Conservation (phyloP, 2,329 filamentous ascomycete species). For the Alternaria sp. region DNA sequence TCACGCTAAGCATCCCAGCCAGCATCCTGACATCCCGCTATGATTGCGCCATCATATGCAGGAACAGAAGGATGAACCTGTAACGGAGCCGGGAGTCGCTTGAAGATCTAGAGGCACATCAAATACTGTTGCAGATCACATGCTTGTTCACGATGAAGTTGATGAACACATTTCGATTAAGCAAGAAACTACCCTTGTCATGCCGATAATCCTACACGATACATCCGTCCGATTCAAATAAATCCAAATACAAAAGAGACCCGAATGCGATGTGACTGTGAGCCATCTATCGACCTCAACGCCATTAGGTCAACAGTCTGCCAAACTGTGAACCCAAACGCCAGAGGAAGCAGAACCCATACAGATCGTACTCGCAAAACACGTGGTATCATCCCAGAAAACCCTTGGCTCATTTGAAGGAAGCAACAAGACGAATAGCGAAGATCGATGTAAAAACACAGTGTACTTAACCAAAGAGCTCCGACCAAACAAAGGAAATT, state of each 20-base stretch:
- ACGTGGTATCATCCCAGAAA: slow-evolving; percentile 43
- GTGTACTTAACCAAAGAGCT: slow-evolving; percentile 5
- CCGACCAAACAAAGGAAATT: slow-evolving; percentile 12
- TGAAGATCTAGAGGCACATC: background rate
- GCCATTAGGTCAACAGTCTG: slow-evolving; percentile 17
- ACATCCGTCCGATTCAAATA: background rate
- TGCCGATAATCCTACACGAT: slow-evolving; percentile 28
- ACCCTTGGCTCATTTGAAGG: slow-evolving; percentile 9
- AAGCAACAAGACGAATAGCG: slow-evolving; percentile 17
- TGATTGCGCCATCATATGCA: slow-evolving; percentile 1
- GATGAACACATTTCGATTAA: slow-evolving; percentile 14
- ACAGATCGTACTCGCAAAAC: slow-evolving; percentile 27
- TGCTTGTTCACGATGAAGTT: background rate
- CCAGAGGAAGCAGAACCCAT: slow-evolving; percentile 28
- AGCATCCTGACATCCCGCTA: background rate
- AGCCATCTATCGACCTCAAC: slow-evolving; percentile 24
- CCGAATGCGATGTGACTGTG: slow-evolving; percentile 13
- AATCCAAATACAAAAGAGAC: slow-evolving; percentile 3
- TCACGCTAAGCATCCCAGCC: slow-evolving; percentile 27
- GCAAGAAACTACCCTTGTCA: slow-evolving; percentile 6
- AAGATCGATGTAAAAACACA: slow-evolving; percentile 11
- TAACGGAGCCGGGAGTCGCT: background rate
- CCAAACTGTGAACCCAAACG: slow-evolving; percentile 28
- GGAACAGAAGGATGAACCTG: slow-evolving; percentile 7
- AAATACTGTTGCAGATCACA: background rate